Base-by-base conservation (phyloP, 176 grass and related monocot species). In the Stipa capillata region DNA sequence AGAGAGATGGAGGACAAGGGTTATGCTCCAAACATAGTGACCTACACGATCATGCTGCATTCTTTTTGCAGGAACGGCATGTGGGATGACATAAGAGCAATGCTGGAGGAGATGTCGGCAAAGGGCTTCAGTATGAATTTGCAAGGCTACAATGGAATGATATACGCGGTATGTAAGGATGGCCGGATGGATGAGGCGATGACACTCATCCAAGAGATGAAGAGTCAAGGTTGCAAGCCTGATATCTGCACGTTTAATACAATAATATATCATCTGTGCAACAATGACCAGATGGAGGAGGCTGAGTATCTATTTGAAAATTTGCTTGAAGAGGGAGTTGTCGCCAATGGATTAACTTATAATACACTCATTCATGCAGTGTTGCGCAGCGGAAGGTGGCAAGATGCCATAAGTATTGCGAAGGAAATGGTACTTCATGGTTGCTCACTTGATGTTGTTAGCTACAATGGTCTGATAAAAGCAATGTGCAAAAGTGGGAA, bases 381-480 rank as follows among this genome's bases (percentile, higher is more conserved):
- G 47, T 80, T 92, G 54, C 68, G 60, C 28, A 85, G 34, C 0
- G 87, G 87, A 76, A 88, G 81, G 68, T 90, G 86, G 91, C 70
- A 84, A 74, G 83, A 94, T 71, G 89, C 83, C 74, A 48, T 98
- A 52, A 78, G 80, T 48, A 82, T 97, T 77, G 72, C 77, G 3
- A 87, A 92, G 70, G 87, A 97, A 82, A 97, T 97, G 89, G 79
- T 87, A 60, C 87, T 83, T 64, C 75, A 90, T 81, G 95, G 89
- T 58, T 97, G 54, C 57, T 87, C 69, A 23, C 65, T 92, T 78
- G 89, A 94, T 89, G 78, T 92, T 82, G 62, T 92, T 78, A 97
- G 87, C 77, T 94, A 98, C 68, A 94, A 98, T 73, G 85, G 83
- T 5, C 86, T 98, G 47, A 89, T 98, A 80, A 98, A 94, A 87